A percentile compares a stretch with the other conserved stretches of the same genome.
Evolutionary conservation across 1,284 basidiomycete species (phyloP).

Genomic region (Mycosarcoma mackinlayi): DNA sequence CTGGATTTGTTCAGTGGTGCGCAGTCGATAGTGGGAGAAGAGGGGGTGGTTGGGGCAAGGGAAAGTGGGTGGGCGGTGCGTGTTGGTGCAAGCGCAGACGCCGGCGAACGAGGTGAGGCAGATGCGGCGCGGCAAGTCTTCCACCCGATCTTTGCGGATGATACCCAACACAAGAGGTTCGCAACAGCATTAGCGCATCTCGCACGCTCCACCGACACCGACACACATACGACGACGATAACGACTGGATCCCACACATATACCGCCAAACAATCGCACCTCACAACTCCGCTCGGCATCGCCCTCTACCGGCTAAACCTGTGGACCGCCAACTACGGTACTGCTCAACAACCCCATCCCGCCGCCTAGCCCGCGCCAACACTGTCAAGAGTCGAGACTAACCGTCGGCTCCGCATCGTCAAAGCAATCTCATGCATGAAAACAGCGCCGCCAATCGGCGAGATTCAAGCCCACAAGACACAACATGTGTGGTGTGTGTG

Average conservation of each 20-base stretch:
- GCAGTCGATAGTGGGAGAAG: too few relatives aligned
- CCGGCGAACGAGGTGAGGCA: too few relatives aligned
- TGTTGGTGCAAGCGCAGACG: too few relatives aligned
- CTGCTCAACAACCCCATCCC: too few relatives aligned
- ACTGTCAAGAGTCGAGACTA: background rate
- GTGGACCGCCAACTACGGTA: constrained; percentile 12
- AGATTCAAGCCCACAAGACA: too few relatives aligned
- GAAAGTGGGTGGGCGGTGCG: too few relatives aligned
- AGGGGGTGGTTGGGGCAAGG: background rate
- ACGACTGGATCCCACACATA: too few relatives aligned
- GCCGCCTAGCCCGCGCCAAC: too few relatives aligned
- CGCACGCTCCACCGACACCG: background rate
- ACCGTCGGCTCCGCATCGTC: background rate
- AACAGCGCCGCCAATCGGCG: too few relatives aligned
- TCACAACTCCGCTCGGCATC: constrained; percentile 23
- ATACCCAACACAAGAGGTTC: constrained; percentile 3
- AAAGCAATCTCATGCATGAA: too few relatives aligned
- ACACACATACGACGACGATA: background rate
- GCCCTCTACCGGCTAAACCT: constrained; percentile 35
- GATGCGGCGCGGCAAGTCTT: too few relatives aligned
- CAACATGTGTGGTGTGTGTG: too few relatives aligned
- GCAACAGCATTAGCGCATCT: background rate
- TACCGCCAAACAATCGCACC: constrained; percentile 6
- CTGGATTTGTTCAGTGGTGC: constrained; percentile 21
- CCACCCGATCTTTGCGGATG: constrained; percentile 8